Base-by-base conservation (phyloP, 345 rosid species). In the Dimocarpus longan region DNA sequence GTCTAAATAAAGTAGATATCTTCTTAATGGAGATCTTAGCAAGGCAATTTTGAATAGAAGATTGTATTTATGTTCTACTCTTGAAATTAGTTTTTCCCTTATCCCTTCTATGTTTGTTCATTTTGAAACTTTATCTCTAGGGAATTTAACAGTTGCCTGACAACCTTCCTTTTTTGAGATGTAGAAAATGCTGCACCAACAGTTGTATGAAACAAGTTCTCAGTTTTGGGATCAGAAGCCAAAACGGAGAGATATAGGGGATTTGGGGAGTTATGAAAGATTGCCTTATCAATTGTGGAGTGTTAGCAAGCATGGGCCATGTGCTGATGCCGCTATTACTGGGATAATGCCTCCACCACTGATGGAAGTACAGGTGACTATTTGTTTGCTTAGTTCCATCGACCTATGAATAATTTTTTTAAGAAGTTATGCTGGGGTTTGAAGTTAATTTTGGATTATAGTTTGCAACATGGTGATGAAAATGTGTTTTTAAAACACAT, bases 271-370 rank as follows among this genome's bases (percentile, higher is more conserved):
- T 77, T 81, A 77, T 68, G 85, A 84, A 67, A 86, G 85, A 79
- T 56, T 96, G 67, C 94, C 95, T 39, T 89, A 91, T 80, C 99
- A 93, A 84, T 79, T 96, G 77, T 96, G 99, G 99, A 90, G 89
- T 78, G 93, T 94, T 24, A 92, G 83, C 79, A 96, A 94, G 88
- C 88, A 87, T 76, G 99, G 99, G 46, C 70, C 76, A 18, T 91
- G 95, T 75, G 91, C 89, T 37, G 97, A 96, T 87, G 97, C 95
- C 10, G 95, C 97, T 64, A 87, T 96, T 71, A 94, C 95, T 54
- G 98, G 97, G 57, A 77, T 94, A 78, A 93, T 96, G 92, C 95
- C 97, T 60, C 98, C 99, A 77, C 98, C 99, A 2, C 81, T 96
- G 56, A 82, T 96, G 84, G 99, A 96, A 86, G 81, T 77, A 83